phyloP scores from a whole-genome alignment of 148 eudicot genomes.

The Spergularia marina region DNA sequence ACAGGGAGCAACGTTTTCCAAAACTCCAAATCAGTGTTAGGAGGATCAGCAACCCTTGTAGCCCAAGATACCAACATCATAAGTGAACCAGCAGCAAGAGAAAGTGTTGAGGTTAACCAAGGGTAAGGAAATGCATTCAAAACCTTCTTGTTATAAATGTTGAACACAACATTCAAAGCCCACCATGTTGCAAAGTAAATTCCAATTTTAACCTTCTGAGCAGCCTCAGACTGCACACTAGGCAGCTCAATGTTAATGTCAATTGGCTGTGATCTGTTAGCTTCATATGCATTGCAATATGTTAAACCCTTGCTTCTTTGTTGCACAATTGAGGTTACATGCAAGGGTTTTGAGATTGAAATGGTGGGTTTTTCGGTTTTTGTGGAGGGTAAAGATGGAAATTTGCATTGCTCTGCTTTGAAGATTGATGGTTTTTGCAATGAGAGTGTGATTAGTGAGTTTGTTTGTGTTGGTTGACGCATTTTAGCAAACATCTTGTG shows the following conservation, averaged over 20 bases:
- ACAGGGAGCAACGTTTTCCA: constrained; percentile 65
- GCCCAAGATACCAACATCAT: constrained; percentile 70
- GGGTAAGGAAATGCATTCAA: constrained; percentile 73
- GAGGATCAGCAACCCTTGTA: constrained; percentile 52
- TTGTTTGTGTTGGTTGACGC: constrained; percentile 35
- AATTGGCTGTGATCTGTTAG: constrained; percentile 35
- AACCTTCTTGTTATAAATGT: constrained; percentile 73
- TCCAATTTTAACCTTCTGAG: constrained; percentile 49
- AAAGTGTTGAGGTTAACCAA: constrained; percentile 70
- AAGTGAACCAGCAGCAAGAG: constrained; percentile 63
- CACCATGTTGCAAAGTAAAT: constrained; percentile 69
- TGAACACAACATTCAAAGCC: constrained; percentile 68
- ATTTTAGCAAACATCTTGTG: constrained; percentile 42
- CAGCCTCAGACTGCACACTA: constrained; percentile 33
- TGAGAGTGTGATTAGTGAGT: constrained; percentile 27
- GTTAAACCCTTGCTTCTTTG: constrained; percentile 14
- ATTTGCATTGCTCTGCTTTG: constrained; percentile 15
- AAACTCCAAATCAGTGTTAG: constrained; percentile 50
- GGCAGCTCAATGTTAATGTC: constrained; percentile 44
- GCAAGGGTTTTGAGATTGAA: constrained; percentile 37
- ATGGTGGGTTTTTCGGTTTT: constrained; percentile 16
- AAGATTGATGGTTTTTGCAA: constrained; percentile 26
- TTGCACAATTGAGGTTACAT: constrained; percentile 29
- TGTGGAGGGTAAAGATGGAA: constrained; percentile 13
- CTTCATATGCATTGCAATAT: constrained; percentile 52